Conservation (phyloP, 2,329 filamentous ascomycete species). For the Elsinoe perseae region DNA sequence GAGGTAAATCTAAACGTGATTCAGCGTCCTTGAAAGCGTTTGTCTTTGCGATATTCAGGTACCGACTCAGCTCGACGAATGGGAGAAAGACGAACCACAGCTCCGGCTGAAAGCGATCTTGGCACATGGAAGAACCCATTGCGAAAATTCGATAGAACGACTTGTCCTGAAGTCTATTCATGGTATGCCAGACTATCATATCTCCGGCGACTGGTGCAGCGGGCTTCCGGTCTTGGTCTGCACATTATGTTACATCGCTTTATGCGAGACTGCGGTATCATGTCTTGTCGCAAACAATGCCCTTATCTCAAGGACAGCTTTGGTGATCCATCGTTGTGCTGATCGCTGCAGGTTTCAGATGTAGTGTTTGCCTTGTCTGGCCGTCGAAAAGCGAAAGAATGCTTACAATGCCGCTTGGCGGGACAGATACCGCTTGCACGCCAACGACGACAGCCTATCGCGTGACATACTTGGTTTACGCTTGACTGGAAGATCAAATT, state of each 20-base stretch:
- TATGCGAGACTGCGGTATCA: background rate
- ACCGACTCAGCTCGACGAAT: conserved; percentile 2
- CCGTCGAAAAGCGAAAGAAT: background rate
- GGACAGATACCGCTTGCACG: background rate
- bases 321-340: background rate
- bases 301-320: background rate
- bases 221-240: background rate
- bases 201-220: background rate
- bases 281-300: background rate
- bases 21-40: background rate
- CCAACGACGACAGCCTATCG: background rate
- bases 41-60: background rate
- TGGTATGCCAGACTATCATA: background rate
- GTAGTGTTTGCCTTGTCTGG: background rate
- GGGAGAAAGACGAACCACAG: background rate
- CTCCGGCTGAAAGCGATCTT: background rate
- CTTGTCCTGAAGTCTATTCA: conserved; percentile 1
- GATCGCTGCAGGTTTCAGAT: background rate
- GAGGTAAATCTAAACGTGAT: conserved; percentile 4
- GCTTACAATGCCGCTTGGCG: background rate
- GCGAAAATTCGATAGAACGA: conserved; percentile 2
- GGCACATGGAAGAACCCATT: background rate
- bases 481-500: background rate
- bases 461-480: conserved; percentile 2
- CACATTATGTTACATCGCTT: conserved; percentile 9